Evolutionary conservation across 1,284 basidiomycete species (phyloP).

Genomic region (Austroboletus novae-zelandiae): DNA sequence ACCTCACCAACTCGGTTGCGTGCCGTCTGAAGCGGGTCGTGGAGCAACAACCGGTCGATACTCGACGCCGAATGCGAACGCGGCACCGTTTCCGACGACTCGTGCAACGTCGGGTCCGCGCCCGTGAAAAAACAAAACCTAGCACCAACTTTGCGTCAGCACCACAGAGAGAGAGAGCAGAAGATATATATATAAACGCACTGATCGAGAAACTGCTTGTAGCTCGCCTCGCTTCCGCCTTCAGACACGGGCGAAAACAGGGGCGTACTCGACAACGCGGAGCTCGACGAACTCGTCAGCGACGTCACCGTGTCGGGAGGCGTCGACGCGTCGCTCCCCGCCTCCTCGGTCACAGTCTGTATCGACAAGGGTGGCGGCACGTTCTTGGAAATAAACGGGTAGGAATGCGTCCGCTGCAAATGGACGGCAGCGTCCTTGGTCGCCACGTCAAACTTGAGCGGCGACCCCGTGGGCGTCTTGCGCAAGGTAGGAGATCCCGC

Average conservation of each 20-base stretch:
- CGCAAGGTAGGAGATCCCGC: conserved; percentile 29
- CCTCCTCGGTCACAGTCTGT: conserved; percentile 4
- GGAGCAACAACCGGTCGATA: conserved; percentile 48
- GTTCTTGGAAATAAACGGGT: conserved; percentile 33
- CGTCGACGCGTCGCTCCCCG: conserved; percentile 50
- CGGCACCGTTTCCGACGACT: conserved; percentile 36
- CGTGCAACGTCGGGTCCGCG: conserved; percentile 31
- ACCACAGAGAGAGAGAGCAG: neutral
- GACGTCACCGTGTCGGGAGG: conserved; percentile 47
- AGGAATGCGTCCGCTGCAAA: conserved; percentile 36
- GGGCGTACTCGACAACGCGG: conserved; percentile 21
- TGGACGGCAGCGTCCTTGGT: neutral
- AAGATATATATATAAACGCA: too few species aligned
- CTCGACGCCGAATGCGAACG: conserved; percentile 57
- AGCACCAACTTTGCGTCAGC: conserved; percentile 3
- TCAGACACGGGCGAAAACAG: neutral
- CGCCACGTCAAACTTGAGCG: conserved; percentile 20
- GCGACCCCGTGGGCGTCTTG: conserved; percentile 45
- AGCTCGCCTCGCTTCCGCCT: conserved; percentile 39
- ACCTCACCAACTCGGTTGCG: conserved; percentile 13
- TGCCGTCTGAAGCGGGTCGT: conserved; percentile 22
- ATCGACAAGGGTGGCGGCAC: conserved; percentile 18
- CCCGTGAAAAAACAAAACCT: conserved; percentile 82
- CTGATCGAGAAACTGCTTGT: conserved; percentile 63
- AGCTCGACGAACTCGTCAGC: conserved; percentile 41